These are phyloP conservation scores for Arthrobotrys pseudoclavata DNA, from an alignment of 2,329 filamentous ascomycete genomes.

Conservation along the genomic window DNA sequence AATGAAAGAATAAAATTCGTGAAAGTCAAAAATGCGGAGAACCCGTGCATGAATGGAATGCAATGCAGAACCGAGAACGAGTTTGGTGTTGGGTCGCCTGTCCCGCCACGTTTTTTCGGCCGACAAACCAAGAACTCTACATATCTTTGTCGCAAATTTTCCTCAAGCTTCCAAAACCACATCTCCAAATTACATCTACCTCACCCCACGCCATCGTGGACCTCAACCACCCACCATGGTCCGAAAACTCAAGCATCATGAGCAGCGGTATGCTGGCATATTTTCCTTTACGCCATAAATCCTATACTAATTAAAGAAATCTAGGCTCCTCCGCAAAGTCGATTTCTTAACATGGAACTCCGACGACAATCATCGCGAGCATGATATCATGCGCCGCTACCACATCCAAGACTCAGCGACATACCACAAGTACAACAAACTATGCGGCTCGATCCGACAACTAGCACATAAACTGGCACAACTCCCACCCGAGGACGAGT, in stretches of 20 bases:
- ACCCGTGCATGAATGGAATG: constrained; percentile 10
- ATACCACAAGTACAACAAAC: constrained; percentile 77
- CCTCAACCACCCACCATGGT: constrained; percentile 75
- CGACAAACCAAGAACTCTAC: constrained; percentile 23
- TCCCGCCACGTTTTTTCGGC: constrained; percentile 46
- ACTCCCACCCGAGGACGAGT: constrained; percentile 82
- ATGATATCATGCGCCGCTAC: constrained; percentile 84
- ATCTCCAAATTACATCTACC: constrained; percentile 9
- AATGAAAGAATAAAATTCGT: not conserved
- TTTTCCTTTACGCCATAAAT: constrained; percentile 11
- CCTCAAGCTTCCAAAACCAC: constrained; percentile 28
- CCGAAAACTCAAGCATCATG: constrained; percentile 94
- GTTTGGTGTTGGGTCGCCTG: constrained; percentile 47
- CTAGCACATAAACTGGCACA: constrained; percentile 89
- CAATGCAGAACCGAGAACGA: constrained; percentile 17
- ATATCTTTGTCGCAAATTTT: constrained; percentile 48
- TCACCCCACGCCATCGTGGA: constrained; percentile 10
- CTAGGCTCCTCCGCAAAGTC: constrained; percentile 82
- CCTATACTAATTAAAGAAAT: constrained; percentile 20
- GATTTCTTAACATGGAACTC: constrained; percentile 95
- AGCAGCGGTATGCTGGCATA: constrained; percentile 76
- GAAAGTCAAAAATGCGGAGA: constrained; percentile 14
- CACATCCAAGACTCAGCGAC: constrained; percentile 90
- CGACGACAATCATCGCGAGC: constrained; percentile 87
- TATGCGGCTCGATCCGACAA: constrained; percentile 86